Evolutionary conservation across 1,284 basidiomycete genomes (phyloP).

Genomic region (Pascua sp.): DNA sequence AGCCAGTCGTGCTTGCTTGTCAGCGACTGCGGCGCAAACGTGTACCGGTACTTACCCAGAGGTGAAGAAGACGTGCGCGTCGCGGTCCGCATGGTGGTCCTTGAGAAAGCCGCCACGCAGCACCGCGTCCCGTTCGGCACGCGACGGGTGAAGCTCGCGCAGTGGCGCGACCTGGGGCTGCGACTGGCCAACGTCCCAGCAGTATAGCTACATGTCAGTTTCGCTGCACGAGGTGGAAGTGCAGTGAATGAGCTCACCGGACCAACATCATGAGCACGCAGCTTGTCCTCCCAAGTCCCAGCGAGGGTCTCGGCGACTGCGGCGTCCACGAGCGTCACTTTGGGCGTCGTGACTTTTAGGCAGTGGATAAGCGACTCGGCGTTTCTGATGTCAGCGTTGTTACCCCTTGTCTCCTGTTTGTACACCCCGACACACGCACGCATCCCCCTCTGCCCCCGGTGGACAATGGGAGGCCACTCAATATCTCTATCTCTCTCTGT

Average conservation of each 20-base stretch:
- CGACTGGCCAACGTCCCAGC: too few relatives aligned
- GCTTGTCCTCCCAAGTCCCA: conserved; percentile 1
- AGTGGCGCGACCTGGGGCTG: too few relatives aligned
- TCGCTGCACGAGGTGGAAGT: conserved; percentile 1
- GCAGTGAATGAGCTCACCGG: conserved; percentile 6
- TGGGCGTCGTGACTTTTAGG: conserved; percentile 25
- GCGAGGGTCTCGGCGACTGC: conserved; percentile 27
- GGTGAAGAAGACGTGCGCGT: conserved; percentile 43
- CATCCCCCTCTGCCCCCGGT: neutral
- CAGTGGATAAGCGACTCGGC: conserved; percentile 21
- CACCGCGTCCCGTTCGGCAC: neutral
- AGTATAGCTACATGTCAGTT: too few relatives aligned
- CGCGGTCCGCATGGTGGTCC: conserved; percentile 31
- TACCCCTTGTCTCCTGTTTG: neutral
- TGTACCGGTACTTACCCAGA: neutral
- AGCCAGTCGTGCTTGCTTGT: conserved; percentile 3
- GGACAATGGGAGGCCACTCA: neutral
- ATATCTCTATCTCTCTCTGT: too few relatives aligned
- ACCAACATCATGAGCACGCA: conserved; percentile 1
- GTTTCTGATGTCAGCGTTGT: neutral
- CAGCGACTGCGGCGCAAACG: neutral
- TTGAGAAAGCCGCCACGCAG: conserved; percentile 15
- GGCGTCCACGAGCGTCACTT: conserved; percentile 32
- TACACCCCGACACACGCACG: neutral
- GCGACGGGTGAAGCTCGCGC: neutral